Percentiles rank a stretch among this genome's conserved stretches.
phyloP scores from a whole-genome alignment of 352 stramenopile genomes.

The Pythium brachiatum region DNA sequence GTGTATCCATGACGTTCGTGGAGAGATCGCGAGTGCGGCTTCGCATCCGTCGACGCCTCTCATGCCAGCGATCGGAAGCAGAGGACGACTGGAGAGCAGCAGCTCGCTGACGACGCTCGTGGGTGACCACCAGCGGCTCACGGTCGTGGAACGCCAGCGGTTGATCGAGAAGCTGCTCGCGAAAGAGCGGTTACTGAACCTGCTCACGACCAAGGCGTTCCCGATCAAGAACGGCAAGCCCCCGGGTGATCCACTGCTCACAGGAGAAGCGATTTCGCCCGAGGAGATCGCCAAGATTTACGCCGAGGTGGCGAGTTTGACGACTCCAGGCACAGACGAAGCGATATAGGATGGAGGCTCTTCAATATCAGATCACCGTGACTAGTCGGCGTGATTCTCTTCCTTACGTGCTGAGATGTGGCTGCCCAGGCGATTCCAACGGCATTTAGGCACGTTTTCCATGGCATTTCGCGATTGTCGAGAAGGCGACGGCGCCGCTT shows the following conservation, averaged over 20 bases:
- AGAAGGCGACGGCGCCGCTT: not conserved
- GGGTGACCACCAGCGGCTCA: conserved; percentile 28
- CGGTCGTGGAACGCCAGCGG: conserved; percentile 48
- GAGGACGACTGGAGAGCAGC: conserved; percentile 16
- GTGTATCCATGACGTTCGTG: conserved; percentile 81
- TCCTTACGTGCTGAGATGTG: not conserved
- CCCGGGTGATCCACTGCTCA: conserved; percentile 36
- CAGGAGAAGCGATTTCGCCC: conserved; percentile 38
- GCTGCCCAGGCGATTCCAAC: not conserved
- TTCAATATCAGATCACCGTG: not conserved
- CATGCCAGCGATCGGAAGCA: conserved; percentile 13
- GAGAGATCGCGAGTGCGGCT: conserved; percentile 44
- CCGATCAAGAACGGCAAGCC: conserved; percentile 40
- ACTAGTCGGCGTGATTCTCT: not conserved
- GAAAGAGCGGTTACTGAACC: conserved; percentile 76
- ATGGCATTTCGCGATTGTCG: not conserved
- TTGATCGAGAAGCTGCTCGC: conserved; percentile 79
- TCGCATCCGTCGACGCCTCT: conserved; percentile 18
- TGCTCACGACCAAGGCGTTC: conserved; percentile 80
- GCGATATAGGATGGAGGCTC: not conserved
- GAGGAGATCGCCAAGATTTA: conserved; percentile 49
- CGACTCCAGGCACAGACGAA: not conserved
- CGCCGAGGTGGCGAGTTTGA: conserved; percentile 30
- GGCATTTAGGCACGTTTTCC: not conserved
- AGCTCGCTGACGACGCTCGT: conserved; percentile 11